These are phyloP conservation scores for Sungouiozyma ichnusensis DNA, from an alignment of 805 yeast species.

Conservation along the genomic window DNA sequence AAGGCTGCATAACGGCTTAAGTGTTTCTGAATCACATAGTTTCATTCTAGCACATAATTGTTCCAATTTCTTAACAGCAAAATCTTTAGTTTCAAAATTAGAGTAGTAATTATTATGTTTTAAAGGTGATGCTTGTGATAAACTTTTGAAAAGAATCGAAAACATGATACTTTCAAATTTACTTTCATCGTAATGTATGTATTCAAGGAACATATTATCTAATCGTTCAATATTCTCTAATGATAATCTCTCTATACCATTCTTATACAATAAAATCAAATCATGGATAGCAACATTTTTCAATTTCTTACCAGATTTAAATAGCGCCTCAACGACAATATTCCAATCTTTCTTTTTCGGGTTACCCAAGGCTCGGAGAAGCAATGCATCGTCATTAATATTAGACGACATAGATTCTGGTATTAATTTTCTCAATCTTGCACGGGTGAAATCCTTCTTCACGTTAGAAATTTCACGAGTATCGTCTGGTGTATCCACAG, in stretches of 20 bases:
- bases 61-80: constrained; percentile 13
- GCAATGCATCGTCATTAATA: constrained; percentile 16
- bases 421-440: constrained; percentile 11
- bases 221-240: constrained; percentile 17
- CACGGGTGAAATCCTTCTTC: constrained; percentile 9
- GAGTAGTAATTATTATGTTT: background rate
- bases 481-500: too few relatives aligned
- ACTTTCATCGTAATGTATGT: constrained; percentile 6
- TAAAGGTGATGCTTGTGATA: constrained; percentile 9
- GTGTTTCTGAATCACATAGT: constrained; percentile 3
- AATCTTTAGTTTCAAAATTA: constrained; percentile 3
- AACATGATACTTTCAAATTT: constrained; percentile 14
- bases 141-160: constrained; percentile 17
- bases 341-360: constrained; percentile 21
- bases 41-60: constrained; percentile 1
- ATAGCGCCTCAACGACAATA: constrained; percentile 14
- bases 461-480: constrained; percentile 15
- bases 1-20: background rate
- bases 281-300: constrained; percentile 6
- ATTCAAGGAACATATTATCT: constrained; percentile 19
- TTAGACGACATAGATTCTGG: constrained; percentile 13
- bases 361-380: constrained; percentile 15
- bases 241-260: constrained; percentile 10
- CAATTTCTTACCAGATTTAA: constrained; percentile 8
- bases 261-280: constrained; percentile 7